Evolutionary conservation across 495 filamentous ascomycete genomes (phyloP).

Genomic region (Glutinoglossum americanum): DNA sequence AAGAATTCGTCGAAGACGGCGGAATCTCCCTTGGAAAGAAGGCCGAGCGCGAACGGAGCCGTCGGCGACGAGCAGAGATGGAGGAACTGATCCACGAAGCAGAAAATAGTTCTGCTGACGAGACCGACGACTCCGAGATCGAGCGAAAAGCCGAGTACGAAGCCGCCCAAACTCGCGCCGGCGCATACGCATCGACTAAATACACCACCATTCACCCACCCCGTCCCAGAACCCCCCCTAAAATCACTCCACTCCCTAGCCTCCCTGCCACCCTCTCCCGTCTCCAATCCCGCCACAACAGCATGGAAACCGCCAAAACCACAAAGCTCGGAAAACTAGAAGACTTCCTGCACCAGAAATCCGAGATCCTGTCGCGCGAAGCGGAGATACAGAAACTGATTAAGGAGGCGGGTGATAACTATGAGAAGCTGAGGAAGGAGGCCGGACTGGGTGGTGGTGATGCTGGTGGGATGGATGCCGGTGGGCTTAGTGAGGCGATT

Average conservation of each 20-base stretch:
- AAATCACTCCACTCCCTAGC: slow-evolving; percentile 33
- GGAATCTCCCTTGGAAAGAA: slow-evolving; percentile 55
- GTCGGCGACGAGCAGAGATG: slow-evolving; percentile 51
- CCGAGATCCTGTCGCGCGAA: slow-evolving; percentile 49
- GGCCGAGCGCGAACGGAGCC: slow-evolving; percentile 54
- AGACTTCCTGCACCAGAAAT: slow-evolving; percentile 40
- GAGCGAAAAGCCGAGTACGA: slow-evolving; percentile 75
- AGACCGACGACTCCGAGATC: slow-evolving; percentile 54
- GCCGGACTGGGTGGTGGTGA: slow-evolving; percentile 18
- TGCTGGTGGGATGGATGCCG: not conserved
- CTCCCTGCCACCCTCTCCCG: slow-evolving; percentile 28
- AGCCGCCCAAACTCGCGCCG: slow-evolving; percentile 63
- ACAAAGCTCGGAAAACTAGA: slow-evolving; percentile 30
- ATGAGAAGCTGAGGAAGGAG: slow-evolving; percentile 37
- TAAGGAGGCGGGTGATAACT: slow-evolving; percentile 63
- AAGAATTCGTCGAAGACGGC: slow-evolving; percentile 76
- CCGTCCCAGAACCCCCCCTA: slow-evolving; percentile 32
- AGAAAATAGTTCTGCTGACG: slow-evolving; percentile 29
- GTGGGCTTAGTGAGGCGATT: slow-evolving; percentile 15
- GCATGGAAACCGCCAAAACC: slow-evolving; percentile 32
- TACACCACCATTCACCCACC: slow-evolving; percentile 13
- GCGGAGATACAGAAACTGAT: slow-evolving; percentile 62
- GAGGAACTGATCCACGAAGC: slow-evolving; percentile 67
- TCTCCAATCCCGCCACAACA: slow-evolving; percentile 27
- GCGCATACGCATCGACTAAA: slow-evolving; percentile 30